Base-by-base conservation (phyloP, 208 protist species). In the Sergeia podlipaevii region DNA sequence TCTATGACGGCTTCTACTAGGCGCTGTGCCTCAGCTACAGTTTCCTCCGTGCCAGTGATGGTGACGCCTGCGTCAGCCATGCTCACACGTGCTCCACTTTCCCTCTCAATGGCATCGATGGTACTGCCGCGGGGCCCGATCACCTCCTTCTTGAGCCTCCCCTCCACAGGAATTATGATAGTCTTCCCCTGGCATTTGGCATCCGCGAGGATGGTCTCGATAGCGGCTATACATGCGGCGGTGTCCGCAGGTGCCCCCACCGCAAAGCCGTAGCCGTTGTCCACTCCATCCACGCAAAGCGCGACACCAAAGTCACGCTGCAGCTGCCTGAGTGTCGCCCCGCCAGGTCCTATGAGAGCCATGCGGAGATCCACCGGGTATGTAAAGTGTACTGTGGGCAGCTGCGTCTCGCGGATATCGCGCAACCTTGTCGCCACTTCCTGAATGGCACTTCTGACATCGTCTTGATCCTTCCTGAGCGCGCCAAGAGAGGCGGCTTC, bases 291-390 rank as follows among this genome's bases (percentile, higher is more conserved):
- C 13, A 87, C 39, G 41, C 66, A 75, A 39, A 87, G 38, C 3
- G 71, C 75, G 0, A 78, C 80, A 33, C 68, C 60, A 61, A 78
- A 83, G 64, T 83, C 72, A 8, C 55, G n/a, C 65, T 83, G 74
- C 61, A 88, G 59, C 64, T 88, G 74, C n/a, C 47, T 51, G 21
- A 83, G 58, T 44, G 71, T 80, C 10, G 74, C 69, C 2, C 80
- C 71, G 27, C 53, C 57, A 20, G 52, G 48, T 3, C 75, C 75
- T n/a, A 83, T 51, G 8, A 88, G 26, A 18, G 57, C 68, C 4
- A 29, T 38, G 21, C 65, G 65, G 34, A 60, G 34, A 29, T 45
- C 50, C 3, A 58, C 13, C 4, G 60, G 55, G 55, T 74, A 82
- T 7, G 49, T 48, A 42, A 87, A 77, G 57, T 54, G 37, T n/a